Evolutionary conservation across 176 grass and related monocot genomes (phyloP).

Genomic region (Pontederia paniculata): DNA sequence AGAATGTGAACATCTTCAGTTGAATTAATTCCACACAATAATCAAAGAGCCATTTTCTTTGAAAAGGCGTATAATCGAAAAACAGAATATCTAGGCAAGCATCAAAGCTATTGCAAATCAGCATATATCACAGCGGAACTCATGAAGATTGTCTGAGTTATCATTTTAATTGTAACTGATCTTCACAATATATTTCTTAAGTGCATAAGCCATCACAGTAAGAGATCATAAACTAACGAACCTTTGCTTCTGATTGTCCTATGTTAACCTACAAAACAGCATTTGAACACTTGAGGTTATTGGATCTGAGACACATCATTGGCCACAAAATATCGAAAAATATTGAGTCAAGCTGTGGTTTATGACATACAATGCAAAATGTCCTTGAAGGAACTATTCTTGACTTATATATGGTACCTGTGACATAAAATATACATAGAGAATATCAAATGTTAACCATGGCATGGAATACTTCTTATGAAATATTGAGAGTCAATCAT

Average conservation of each 20-base stretch:
- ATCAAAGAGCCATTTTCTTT: not conserved
- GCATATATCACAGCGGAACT: no score
- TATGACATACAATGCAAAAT: slow-evolving; percentile 80
- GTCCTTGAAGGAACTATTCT: slow-evolving; percentile 89
- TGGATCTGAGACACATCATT: slow-evolving; percentile 1
- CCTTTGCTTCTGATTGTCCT: slow-evolving; percentile 98
- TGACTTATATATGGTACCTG: slow-evolving; percentile 95
- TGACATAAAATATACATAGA: slow-evolving; percentile 21
- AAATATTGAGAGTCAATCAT: no score
- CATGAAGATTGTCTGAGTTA: no score
- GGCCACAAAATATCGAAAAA: slow-evolving; percentile 11
- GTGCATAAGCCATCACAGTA: slow-evolving; percentile 9
- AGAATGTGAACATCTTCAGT: not conserved
- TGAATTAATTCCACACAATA: not conserved
- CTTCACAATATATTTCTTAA: not conserved
- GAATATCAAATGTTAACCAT: slow-evolving; percentile 5
- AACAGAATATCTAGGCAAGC: no score
- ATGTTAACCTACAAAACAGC: slow-evolving; percentile 66
- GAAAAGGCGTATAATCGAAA: not conserved
- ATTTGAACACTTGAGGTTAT: slow-evolving; percentile 4
- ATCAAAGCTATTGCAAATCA: no score
- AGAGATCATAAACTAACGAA: slow-evolving; percentile 22
- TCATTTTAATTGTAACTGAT: no score
- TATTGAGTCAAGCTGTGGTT: slow-evolving; percentile 13
- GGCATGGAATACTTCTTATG: slow-evolving; percentile 7